phyloP scores from a whole-genome alignment of 176 grass and related monocot genomes.

The Tillandsia fasciculata region DNA sequence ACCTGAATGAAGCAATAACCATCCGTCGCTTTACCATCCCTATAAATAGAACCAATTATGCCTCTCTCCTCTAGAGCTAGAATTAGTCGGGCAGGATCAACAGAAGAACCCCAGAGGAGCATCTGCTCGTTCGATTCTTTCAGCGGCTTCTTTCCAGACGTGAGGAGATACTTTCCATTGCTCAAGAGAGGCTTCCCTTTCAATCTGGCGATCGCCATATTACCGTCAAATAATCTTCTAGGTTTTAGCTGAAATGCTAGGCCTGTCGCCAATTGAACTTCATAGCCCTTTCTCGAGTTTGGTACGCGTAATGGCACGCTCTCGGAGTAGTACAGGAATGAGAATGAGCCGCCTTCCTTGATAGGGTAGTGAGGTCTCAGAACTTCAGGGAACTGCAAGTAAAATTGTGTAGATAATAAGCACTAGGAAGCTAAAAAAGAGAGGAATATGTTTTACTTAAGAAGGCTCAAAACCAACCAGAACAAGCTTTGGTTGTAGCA shows the following conservation, averaged over 20 bases:
- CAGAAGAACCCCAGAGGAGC: constrained; percentile 44
- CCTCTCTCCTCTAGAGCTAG: constrained; percentile 43
- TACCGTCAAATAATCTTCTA: constrained; percentile 32
- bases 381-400: constrained; percentile 56
- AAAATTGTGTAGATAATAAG: neutral
- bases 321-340: constrained; percentile 57
- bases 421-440: neutral
- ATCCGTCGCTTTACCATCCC: constrained; percentile 1
- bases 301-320: constrained; percentile 34
- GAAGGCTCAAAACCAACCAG: constrained; percentile 38
- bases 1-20: constrained; percentile 26
- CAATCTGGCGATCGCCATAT: constrained; percentile 55
- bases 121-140: constrained; percentile 24
- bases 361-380: constrained; percentile 23
- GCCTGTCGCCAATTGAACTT: constrained; percentile 34
- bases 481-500: constrained; percentile 59
- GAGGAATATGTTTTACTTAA: neutral
- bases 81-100: constrained; percentile 30
- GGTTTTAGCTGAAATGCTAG: constrained; percentile 46
- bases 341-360: constrained; percentile 29
- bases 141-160: constrained; percentile 13
- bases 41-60: constrained; percentile 28
- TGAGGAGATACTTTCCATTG: constrained; percentile 52
- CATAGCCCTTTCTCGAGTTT: constrained; percentile 33
- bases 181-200: constrained; percentile 49